A percentile compares a stretch with the other conserved stretches of the same genome.
phyloP scores from a whole-genome alignment of 1,284 basidiomycete genomes.

The Leccinum discolor region DNA sequence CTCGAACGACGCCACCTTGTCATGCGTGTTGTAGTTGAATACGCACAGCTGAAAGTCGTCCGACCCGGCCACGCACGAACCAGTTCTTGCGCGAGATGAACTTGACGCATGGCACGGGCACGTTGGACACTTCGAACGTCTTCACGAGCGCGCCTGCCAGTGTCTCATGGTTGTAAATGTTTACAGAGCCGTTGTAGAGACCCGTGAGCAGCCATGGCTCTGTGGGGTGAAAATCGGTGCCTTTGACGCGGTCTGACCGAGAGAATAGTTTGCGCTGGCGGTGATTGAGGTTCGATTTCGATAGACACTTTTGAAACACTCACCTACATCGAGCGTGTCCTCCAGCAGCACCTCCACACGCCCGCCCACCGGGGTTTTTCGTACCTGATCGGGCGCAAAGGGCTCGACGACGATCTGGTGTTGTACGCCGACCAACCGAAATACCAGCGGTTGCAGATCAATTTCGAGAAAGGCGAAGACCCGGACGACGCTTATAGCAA shows the following conservation, averaged over 20 bases:
- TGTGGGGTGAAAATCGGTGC: slow-evolving; percentile 96
- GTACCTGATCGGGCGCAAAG: slow-evolving; percentile 77
- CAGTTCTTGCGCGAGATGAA: no score
- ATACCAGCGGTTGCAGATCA: slow-evolving; percentile 86
- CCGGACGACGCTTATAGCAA: slow-evolving; percentile 81
- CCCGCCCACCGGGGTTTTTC: slow-evolving; percentile 83
- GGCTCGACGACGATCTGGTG: slow-evolving; percentile 72
- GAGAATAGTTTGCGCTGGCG: slow-evolving; percentile 87
- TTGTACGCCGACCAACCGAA: slow-evolving; percentile 52
- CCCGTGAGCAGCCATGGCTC: slow-evolving; percentile 89
- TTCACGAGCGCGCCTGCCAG: slow-evolving; percentile 27
- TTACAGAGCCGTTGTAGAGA: slow-evolving; percentile 94
- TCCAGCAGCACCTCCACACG: slow-evolving; percentile 75
- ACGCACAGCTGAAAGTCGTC: slow-evolving; percentile 98
- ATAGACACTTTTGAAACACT: slow-evolving; percentile 20
- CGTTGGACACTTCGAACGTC: no score
- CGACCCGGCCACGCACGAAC: slow-evolving; percentile 62
- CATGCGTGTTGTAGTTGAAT: slow-evolving; percentile 99
- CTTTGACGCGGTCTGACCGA: slow-evolving; percentile 96
- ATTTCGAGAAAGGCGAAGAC: slow-evolving; percentile 84
- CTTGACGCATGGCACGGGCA: no score
- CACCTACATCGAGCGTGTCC: slow-evolving; percentile 89
- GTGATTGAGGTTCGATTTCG: background rate
- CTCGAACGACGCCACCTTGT: slow-evolving; percentile 94
- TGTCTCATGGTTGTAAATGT: slow-evolving; percentile 98